phyloP scores from a whole-genome alignment of 106 monocot species.

The Platanthera zijinensis region DNA sequence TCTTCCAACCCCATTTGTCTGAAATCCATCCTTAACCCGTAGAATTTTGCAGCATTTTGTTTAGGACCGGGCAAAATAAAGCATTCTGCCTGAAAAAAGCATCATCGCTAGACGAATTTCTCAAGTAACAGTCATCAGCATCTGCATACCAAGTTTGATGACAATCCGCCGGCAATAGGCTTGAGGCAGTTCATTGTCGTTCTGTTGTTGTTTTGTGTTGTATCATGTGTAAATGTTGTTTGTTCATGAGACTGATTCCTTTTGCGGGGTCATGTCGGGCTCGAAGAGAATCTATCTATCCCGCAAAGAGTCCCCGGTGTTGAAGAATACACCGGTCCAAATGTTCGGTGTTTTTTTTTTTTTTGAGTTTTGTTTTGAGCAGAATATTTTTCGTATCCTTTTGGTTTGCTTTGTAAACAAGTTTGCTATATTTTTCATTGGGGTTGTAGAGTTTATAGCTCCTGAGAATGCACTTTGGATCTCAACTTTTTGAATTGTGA shows the following conservation, averaged over 20 bases:
- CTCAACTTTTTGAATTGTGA: too few relatives aligned
- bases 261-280: not conserved
- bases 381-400: too few relatives aligned
- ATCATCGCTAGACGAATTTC: not conserved
- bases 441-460: too few relatives aligned
- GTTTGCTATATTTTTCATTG: too few relatives aligned
- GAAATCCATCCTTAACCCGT: constrained; percentile 4
- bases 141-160: not conserved
- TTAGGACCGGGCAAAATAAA: not conserved
- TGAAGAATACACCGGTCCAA: not conserved
- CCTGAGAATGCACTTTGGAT: too few relatives aligned
- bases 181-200: not conserved
- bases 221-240: constrained; percentile 1
- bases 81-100: not conserved
- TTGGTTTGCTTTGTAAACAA: too few relatives aligned
- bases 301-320: not conserved
- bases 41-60: not conserved
- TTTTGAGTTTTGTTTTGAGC: too few relatives aligned
- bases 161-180: not conserved
- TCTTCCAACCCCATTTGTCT: constrained; percentile 21
- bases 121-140: not conserved
- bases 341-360: too few relatives aligned
- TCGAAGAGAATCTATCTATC: not conserved
- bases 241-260: not conserved
- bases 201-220: not conserved